A percentile compares a stretch with the other conserved stretches of the same genome.
Conservation (phyloP, 2,329 filamentous ascomycete species). For the Neoscytalidium dimidiatum region DNA sequence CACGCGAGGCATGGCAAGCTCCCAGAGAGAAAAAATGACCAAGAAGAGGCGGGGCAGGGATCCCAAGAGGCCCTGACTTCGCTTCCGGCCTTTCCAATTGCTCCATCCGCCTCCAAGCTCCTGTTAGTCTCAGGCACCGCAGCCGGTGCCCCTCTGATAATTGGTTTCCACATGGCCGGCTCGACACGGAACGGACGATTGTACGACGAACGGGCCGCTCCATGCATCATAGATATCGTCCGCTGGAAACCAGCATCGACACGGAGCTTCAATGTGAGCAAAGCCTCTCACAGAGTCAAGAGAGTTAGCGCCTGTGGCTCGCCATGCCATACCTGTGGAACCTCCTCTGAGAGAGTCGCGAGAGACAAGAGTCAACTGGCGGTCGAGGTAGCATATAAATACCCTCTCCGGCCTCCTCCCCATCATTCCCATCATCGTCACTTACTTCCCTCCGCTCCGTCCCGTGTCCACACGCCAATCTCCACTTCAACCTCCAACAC, state of each 20-base stretch:
- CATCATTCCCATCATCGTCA: background rate
- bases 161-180: slow-evolving; percentile 16
- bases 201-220: slow-evolving; percentile 19
- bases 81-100: slow-evolving; percentile 8
- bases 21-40: slow-evolving; percentile 1
- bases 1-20: slow-evolving; percentile 11
- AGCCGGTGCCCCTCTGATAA: slow-evolving; percentile 1
- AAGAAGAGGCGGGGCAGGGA: background rate
- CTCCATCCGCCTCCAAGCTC: slow-evolving; percentile 3
- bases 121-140: slow-evolving; percentile 15
- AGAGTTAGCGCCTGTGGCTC: slow-evolving; percentile 39
- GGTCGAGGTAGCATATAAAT: slow-evolving; percentile 16
- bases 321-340: slow-evolving; percentile 46
- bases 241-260: slow-evolving; percentile 6
- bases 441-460: background rate
- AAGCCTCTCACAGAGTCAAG: slow-evolving; percentile 3
- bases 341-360: background rate
- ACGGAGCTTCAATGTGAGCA: slow-evolving; percentile 15
- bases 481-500: background rate
- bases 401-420: slow-evolving; percentile 3
- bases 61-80: background rate
- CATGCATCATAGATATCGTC: slow-evolving; percentile 14
- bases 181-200: slow-evolving; percentile 10
- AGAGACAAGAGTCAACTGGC: slow-evolving; percentile 6
- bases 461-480: background rate